phyloP scores from a whole-genome alignment of 345 rosid species.

The Passiflora organensis region DNA sequence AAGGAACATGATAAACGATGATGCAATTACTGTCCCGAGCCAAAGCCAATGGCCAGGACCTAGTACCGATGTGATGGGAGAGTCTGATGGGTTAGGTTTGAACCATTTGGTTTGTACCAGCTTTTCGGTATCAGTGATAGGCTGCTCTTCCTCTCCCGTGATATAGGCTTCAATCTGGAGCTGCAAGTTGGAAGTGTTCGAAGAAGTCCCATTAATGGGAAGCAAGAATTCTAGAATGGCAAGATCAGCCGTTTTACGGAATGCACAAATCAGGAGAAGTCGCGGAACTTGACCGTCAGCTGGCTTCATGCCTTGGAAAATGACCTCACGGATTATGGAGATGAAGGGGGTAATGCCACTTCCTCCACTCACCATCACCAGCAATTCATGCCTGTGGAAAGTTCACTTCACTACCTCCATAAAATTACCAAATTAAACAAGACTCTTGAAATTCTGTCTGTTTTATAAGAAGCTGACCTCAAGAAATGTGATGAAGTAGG shows the following conservation, averaged over 20 bases:
- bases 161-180: slow-evolving; percentile 23
- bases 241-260: slow-evolving; percentile 17
- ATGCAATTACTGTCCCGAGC: slow-evolving; percentile 16
- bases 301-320: slow-evolving; percentile 9
- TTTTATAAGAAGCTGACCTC: slow-evolving; percentile 10
- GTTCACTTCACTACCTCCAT: no score
- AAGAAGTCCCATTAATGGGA: slow-evolving; percentile 4
- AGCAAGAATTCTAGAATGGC: slow-evolving; percentile 20
- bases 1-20: slow-evolving; percentile 21
- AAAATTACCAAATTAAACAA: no score
- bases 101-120: slow-evolving; percentile 15
- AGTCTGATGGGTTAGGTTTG: slow-evolving; percentile 18
- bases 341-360: slow-evolving; percentile 24
- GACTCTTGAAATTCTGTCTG: no score
- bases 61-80: slow-evolving; percentile 6
- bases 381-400: slow-evolving; percentile 15
- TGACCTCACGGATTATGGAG: slow-evolving; percentile 25
- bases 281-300: slow-evolving; percentile 3
- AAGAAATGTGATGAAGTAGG: slow-evolving; percentile 22
- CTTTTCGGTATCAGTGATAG: neutral
- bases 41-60: slow-evolving; percentile 22
- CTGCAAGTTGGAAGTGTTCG: neutral
- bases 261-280: slow-evolving; percentile 19
- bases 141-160: slow-evolving; percentile 14
- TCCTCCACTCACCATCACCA: slow-evolving; percentile 25